Conservation (phyloP, 805 yeast genomes). For the Metschnikowia santaceciliae region DNA sequence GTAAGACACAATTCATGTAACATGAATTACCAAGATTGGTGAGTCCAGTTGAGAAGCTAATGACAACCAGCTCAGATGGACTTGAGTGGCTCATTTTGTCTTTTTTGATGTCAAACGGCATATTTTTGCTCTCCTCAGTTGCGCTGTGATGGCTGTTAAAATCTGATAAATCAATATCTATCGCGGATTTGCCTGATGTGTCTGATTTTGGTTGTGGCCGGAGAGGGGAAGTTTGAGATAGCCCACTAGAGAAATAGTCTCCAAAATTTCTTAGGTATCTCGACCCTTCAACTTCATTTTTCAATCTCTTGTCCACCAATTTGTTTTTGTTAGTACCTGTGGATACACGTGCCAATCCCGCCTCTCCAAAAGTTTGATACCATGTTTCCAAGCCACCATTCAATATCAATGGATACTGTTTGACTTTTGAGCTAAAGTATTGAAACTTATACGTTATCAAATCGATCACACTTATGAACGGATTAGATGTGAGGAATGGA, state of each 20-base stretch:
- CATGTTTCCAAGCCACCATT: conserved; percentile 37
- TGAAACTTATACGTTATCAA: conserved; percentile 28
- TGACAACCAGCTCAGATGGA: neutral
- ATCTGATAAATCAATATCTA: neutral
- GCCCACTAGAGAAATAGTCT: conserved; percentile 14
- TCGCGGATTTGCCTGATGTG: neutral
- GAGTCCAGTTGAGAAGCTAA: conserved; percentile 59
- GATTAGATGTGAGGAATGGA: conserved; percentile 50
- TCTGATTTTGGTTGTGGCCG: neutral
- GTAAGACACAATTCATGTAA: conserved; percentile 88
- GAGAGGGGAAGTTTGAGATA: neutral
- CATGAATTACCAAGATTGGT: conserved; percentile 86
- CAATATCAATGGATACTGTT: conserved; percentile 29
- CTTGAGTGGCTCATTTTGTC: neutral
- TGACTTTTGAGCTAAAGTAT: conserved; percentile 32
- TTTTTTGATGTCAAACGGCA: neutral
- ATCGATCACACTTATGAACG: conserved; percentile 46
- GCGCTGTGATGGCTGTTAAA: neutral
- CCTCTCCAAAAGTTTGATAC: conserved; percentile 30
- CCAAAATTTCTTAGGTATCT: conserved; percentile 12
- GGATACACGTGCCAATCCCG: conserved; percentile 6
- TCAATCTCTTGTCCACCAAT: conserved; percentile 15
- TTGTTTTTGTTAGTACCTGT: neutral
- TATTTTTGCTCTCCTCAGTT: neutral
- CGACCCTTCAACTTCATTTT: neutral